These are phyloP conservation scores for Iodosphaeria phyllophila DNA, from an alignment of 2,329 filamentous ascomycete species.

Conservation along the genomic window DNA sequence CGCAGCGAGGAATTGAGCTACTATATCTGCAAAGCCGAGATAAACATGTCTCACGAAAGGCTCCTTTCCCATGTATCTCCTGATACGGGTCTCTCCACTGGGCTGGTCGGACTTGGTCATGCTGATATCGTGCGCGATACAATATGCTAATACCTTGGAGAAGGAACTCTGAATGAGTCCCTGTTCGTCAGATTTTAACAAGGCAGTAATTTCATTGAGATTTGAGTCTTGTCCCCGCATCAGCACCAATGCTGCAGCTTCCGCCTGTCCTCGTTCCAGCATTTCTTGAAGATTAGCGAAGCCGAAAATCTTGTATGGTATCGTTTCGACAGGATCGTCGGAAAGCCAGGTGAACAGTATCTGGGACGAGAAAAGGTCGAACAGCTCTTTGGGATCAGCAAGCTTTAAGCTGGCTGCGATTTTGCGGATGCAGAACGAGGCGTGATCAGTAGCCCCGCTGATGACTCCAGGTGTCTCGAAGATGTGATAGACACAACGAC, in stretches of 20 bases:
- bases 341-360: conserved; percentile 83
- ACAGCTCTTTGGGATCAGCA: conserved; percentile 48
- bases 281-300: conserved; percentile 53
- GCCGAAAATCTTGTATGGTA: conserved; percentile 75
- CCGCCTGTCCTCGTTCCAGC: conserved; percentile 50
- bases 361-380: conserved; percentile 72
- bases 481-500: conserved; percentile 79
- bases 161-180: conserved; percentile 52
- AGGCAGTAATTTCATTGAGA: conserved; percentile 36
- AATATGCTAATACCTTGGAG: conserved; percentile 64
- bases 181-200: conserved; percentile 31
- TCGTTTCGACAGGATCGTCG: conserved; percentile 40
- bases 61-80: conserved; percentile 49
- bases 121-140: conserved; percentile 57
- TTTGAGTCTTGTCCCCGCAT: conserved; percentile 60
- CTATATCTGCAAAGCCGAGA: conserved; percentile 55
- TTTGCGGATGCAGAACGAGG: conserved; percentile 47
- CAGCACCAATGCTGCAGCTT: conserved; percentile 61
- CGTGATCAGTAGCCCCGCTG: conserved; percentile 44
- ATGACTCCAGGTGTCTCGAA: conserved; percentile 77
- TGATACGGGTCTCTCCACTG: conserved; percentile 49
- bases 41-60: conserved; percentile 44
- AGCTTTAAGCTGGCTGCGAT: conserved; percentile 51
- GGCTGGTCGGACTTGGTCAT: conserved; percentile 21
- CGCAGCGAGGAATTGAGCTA: conserved; percentile 57